Evolutionary conservation across 169 alveolate species (phyloP), one percentile per base, ranked within the genome.

Genomic region (Plasmodium vinckei): DNA sequence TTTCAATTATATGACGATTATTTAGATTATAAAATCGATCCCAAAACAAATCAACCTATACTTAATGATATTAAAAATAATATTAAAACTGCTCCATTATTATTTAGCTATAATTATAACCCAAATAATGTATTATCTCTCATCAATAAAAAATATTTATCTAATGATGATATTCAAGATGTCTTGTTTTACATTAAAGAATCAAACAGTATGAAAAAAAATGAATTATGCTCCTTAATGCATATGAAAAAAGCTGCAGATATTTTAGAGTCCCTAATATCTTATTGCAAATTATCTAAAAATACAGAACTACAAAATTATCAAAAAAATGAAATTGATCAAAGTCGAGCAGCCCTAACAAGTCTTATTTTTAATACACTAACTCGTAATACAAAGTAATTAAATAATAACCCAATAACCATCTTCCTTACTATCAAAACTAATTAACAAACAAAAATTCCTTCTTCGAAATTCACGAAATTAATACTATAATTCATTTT

Each of bases 1-100:
- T 96, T 96, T 93, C 97, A 96, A 68, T 73, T 95, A 60, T 92
- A 94, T 65, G 98, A 96, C 82, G 98, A 96, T 87, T 86, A 93
- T 72, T 73, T 96, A 49, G 98, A 96, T 87, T 94, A 94, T 54
- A 82, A 79, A 15, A 61, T 75, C 4, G 60, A 89, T 10, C 61
- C 65, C 10, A 61, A 72, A 13, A 61, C 92, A 47, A 98, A 98
- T 1, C 96, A 96, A 72, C 98, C 98, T 1, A 79, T 92, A 25
- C 73, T 96, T 53, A 95, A 92, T 47, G 98, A 96, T 73, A 19
- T 96, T 60, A 79, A 87, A 64, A 89, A 93, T 72, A 96, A 94
- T 10, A 65, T 94, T 17, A 89, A 84, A 56, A 94, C 97, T 0
- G 94, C 95, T 15, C 97, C 97, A 1, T 89, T 94, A 51, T 61